Evolutionary conservation across 192 early-diverging fungal genomes (phyloP).

Genomic region (Bifiguratus adelaidae): DNA sequence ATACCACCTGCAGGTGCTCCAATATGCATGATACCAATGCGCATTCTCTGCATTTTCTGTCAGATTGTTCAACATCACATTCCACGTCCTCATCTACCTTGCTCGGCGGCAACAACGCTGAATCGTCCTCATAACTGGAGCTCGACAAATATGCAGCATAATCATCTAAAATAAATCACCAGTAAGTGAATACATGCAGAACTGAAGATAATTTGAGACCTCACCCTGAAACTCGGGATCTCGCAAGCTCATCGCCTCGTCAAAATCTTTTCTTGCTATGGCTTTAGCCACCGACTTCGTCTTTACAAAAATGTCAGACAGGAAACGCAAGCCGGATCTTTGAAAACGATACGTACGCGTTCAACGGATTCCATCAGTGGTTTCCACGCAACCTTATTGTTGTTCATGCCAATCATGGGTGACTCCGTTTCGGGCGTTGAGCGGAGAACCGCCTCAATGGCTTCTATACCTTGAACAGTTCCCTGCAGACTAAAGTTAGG

Average conservation of each 20-base stretch:
- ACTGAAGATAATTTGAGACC: too few species aligned
- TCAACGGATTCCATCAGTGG: slow-evolving; percentile 92
- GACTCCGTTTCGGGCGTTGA: slow-evolving; percentile 78
- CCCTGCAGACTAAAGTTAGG: slow-evolving; percentile 24
- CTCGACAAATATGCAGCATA: too few species aligned
- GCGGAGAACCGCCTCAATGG: slow-evolving; percentile 84
- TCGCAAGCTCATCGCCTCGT: slow-evolving; percentile 79
- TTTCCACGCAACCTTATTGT: slow-evolving; percentile 77
- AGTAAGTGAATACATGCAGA: too few species aligned
- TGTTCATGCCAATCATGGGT: slow-evolving; percentile 85
- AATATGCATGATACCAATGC: slow-evolving; percentile 86
- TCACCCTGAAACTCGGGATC: slow-evolving; percentile 73
- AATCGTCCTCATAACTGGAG: too few species aligned
- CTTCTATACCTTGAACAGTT: slow-evolving; percentile 89
- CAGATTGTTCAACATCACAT: too few species aligned
- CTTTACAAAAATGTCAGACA: slow-evolving; percentile 16
- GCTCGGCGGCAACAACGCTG: too few species aligned
- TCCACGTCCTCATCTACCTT: too few species aligned
- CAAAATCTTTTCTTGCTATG: slow-evolving; percentile 77
- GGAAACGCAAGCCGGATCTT: too few species aligned
- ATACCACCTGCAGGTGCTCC: slow-evolving; percentile 97
- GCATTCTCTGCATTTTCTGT: slow-evolving; percentile 57
- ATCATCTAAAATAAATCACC: too few species aligned
- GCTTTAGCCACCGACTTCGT: slow-evolving; percentile 82
- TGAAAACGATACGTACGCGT: slow-evolving; percentile 34